phyloP scores from a whole-genome alignment of 768 basidiomycete genomes.

The Suillus fuscotomentosus region DNA sequence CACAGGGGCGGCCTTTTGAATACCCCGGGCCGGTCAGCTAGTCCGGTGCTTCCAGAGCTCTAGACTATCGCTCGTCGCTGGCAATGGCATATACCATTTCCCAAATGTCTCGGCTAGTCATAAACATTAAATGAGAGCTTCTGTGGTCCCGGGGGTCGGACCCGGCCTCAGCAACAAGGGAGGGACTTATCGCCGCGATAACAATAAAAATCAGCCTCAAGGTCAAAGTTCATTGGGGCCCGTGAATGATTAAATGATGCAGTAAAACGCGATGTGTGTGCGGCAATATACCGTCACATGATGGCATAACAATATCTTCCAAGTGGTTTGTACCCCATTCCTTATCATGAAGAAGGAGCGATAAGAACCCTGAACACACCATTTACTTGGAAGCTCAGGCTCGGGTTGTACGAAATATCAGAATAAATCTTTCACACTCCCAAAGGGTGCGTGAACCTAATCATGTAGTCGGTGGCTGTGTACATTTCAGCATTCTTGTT shows the following conservation, averaged over 20 bases:
- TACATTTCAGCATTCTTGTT: not conserved
- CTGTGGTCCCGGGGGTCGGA: not conserved
- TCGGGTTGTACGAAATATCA: not conserved
- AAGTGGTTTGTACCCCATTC: not conserved
- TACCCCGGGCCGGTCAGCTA: not conserved
- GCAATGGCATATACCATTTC: not conserved
- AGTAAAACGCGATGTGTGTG: not conserved
- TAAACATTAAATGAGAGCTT: not conserved
- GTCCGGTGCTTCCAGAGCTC: not conserved
- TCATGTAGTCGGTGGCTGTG: slow-evolving; percentile 2
- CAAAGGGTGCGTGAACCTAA: not conserved
- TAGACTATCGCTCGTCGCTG: too few relatives aligned
- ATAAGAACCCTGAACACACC: not conserved
- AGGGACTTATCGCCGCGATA: not conserved
- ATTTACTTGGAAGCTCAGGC: not conserved
- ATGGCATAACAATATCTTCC: not conserved
- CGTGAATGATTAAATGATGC: not conserved
- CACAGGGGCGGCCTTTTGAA: slow-evolving; percentile 1
- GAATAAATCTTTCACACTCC: not conserved
- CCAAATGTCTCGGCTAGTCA: not conserved
- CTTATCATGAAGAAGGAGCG: slow-evolving; percentile 3
- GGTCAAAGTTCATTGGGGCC: not conserved
- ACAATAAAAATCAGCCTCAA: not conserved
- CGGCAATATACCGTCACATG: not conserved
- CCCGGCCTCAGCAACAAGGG: not conserved